Evolutionary conservation across 192 early-diverging fungal genomes (phyloP).

Genomic region (Diversispora epigaea): DNA sequence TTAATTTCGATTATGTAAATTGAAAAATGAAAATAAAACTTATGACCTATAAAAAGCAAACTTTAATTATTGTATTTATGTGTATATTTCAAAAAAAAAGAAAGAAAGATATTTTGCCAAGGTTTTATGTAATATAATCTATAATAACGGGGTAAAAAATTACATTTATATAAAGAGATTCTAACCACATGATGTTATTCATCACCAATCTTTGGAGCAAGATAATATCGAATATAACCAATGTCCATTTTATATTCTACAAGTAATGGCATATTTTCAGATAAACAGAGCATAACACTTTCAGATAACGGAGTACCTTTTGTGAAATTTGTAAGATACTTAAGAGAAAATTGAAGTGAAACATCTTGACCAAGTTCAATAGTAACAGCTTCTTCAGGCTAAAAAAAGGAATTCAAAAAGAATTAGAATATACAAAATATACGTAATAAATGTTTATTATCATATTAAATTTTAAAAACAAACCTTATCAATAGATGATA

Average conservation of each 20-base stretch:
- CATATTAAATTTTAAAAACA: constrained; percentile 7
- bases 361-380: constrained; percentile 83
- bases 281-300: constrained; percentile 78
- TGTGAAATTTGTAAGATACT: constrained; percentile 92
- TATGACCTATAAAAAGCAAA: no score
- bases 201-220: constrained; percentile 62
- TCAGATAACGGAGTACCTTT: constrained; percentile 87
- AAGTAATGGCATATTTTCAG: constrained; percentile 85
- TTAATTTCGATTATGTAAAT: no score
- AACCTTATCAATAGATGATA: constrained; percentile 71
- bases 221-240: constrained; percentile 93
- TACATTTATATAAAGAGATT: no score
- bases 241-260: constrained; percentile 92
- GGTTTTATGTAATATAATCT: no score
- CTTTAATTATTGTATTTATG: no score
- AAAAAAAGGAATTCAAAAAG: background rate
- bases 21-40: no score
- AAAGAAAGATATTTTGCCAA: no score
- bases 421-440: background rate
- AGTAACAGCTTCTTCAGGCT: constrained; percentile 48
- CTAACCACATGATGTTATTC: constrained; percentile 20
- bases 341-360: constrained; percentile 84
- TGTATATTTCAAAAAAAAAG: no score
- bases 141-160: no score
- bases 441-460: no score